Evolutionary conservation across 2,329 filamentous ascomycete genomes (phyloP).

Genomic region (Calonectria honghensis): DNA sequence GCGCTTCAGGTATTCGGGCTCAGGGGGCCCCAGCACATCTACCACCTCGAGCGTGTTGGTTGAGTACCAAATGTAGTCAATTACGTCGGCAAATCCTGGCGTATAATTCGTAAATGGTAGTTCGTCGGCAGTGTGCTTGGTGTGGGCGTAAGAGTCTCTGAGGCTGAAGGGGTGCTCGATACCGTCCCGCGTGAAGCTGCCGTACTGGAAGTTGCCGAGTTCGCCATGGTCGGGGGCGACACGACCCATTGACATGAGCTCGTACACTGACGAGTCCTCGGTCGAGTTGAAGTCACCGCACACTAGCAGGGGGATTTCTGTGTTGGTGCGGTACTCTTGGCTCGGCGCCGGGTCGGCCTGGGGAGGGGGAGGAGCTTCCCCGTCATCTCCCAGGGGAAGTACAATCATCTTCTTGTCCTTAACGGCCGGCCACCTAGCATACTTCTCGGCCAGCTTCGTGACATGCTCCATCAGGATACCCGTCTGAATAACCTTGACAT

Average conservation of each 20-base stretch:
- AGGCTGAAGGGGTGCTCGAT: constrained; percentile 97
- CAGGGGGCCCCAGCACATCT: constrained; percentile 89
- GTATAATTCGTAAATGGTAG: constrained; percentile 98
- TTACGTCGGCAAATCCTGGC: constrained; percentile 91
- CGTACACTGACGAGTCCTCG: constrained; percentile 90
- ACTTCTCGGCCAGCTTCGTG: constrained; percentile 89
- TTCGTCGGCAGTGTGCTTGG: constrained; percentile 88
- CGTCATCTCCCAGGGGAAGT: constrained; percentile 66
- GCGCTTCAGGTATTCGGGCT: constrained; percentile 87
- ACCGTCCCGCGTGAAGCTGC: constrained; percentile 92
- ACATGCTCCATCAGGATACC: constrained; percentile 96
- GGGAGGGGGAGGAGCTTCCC: constrained; percentile 64
- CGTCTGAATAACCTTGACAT: constrained; percentile 97
- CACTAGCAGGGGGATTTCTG: constrained; percentile 91
- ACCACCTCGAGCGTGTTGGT: constrained; percentile 91
- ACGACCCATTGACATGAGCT: constrained; percentile 87
- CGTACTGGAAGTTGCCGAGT: constrained; percentile 88
- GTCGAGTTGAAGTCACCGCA: constrained; percentile 98
- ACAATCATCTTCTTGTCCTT: constrained; percentile 84
- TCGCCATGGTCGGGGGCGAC: constrained; percentile 88
- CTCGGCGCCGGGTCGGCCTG: constrained; percentile 84
- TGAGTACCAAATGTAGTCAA: constrained; percentile 99
- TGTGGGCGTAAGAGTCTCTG: constrained; percentile 89
- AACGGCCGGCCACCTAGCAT: constrained; percentile 84
- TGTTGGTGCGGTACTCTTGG: constrained; percentile 88